A percentile compares a stretch with the other conserved stretches of the same genome.
These are phyloP conservation scores for Nicotiana benthamiana DNA, from an alignment of 257 asterid species.

Conservation along the genomic window DNA sequence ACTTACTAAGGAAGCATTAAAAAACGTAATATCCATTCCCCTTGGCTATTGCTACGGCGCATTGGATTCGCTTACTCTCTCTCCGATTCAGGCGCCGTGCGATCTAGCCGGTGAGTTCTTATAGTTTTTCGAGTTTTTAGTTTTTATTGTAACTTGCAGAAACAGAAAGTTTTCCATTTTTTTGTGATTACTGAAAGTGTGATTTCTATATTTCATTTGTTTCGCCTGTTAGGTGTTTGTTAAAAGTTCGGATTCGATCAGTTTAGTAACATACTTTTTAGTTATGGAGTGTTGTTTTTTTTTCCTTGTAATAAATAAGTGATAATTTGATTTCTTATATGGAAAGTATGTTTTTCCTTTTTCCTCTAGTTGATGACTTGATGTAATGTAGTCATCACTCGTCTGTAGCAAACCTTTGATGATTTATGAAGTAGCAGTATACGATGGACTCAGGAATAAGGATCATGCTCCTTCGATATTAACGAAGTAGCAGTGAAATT, in stretches of 20 bases:
- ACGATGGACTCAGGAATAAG: not conserved
- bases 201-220: not conserved
- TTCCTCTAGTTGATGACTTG: not conserved
- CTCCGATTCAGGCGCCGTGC: not conserved
- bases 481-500: not conserved
- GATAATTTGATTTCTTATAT: not conserved
- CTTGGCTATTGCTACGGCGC: not conserved
- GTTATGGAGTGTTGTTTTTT: not conserved
- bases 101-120: not conserved
- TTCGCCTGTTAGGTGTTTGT: not conserved
- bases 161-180: not conserved
- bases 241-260: not conserved
- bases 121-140: not conserved
- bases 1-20: not conserved
- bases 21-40: not conserved
- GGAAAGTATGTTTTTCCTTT: not conserved
- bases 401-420: not conserved
- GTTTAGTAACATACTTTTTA: not conserved
- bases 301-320: not conserved
- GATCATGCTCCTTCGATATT: not conserved
- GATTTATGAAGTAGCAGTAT: not conserved
- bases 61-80: not conserved
- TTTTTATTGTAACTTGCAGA: not conserved
- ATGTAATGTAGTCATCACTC: not conserved
- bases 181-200: not conserved